Percentiles rank a stretch among this genome's conserved stretches.
Evolutionary conservation across 1,139 yeast genomes (phyloP).

Genomic region (Yamadazyma triangularis): DNA sequence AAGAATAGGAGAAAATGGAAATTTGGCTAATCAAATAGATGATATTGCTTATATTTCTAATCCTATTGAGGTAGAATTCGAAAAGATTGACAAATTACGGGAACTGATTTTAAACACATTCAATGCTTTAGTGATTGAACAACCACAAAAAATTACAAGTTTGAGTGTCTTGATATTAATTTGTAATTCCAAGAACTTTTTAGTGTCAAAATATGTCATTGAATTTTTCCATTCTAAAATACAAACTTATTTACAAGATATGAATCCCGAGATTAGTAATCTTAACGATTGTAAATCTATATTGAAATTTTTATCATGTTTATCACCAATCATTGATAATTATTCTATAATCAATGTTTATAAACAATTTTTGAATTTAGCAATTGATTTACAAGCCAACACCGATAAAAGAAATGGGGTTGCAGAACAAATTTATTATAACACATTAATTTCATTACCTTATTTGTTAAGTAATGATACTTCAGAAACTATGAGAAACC

Average conservation of each 20-base stretch:
- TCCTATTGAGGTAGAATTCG: slow-evolving; percentile 67
- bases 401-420: slow-evolving; percentile 45
- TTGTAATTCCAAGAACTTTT: slow-evolving; percentile 61
- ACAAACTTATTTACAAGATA: slow-evolving; percentile 45
- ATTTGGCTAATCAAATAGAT: slow-evolving; percentile 48
- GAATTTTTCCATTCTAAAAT: slow-evolving; percentile 65
- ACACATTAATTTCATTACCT: slow-evolving; percentile 65
- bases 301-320: slow-evolving; percentile 63
- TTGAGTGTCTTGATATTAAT: slow-evolving; percentile 67
- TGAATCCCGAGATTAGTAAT: slow-evolving; percentile 45
- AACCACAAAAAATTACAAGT: slow-evolving; percentile 81
- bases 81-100: slow-evolving; percentile 59
- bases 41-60: slow-evolving; percentile 64
- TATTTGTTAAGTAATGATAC: slow-evolving; percentile 52
- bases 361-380: slow-evolving; percentile 49
- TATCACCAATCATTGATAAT: slow-evolving; percentile 58
- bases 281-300: slow-evolving; percentile 71
- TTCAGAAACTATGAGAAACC: slow-evolving; percentile 25
- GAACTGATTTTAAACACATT: slow-evolving; percentile 58
- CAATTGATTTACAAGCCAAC: slow-evolving; percentile 51
- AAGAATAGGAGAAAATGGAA: slow-evolving; percentile 61
- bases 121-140: slow-evolving; percentile 72
- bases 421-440: slow-evolving; percentile 66
- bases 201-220: slow-evolving; percentile 65
- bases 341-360: slow-evolving; percentile 49